phyloP scores from a whole-genome alignment of 805 yeast species.

The Yamadazyma tumulicola region DNA sequence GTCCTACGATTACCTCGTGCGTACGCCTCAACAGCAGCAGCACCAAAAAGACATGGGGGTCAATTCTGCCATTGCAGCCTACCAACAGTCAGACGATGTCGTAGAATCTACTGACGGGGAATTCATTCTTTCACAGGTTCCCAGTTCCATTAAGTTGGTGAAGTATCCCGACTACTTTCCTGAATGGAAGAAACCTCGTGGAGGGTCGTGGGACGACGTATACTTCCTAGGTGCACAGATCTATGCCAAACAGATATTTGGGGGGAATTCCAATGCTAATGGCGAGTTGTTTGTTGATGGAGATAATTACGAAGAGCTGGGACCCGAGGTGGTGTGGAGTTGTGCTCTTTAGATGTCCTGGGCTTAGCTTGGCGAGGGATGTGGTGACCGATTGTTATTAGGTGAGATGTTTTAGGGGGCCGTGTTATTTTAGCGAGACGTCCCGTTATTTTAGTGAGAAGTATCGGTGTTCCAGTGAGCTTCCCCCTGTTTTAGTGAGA shows the following conservation, averaged over 20 bases:
- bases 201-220: conserved; percentile 68
- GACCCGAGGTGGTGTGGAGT: conserved; percentile 82
- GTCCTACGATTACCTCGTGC: conserved; percentile 50
- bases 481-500: too few species aligned
- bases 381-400: too few species aligned
- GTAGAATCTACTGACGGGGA: conserved; percentile 23
- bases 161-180: conserved; percentile 90
- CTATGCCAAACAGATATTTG: conserved; percentile 79
- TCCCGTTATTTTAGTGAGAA: too few species aligned
- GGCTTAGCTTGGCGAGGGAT: too few species aligned
- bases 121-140: conserved; percentile 57
- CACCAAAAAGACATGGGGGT: conserved; percentile 23
- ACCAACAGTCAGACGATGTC: conserved; percentile 40
- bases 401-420: too few species aligned
- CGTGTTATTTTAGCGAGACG: too few species aligned
- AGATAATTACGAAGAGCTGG: conserved; percentile 70
- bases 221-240: conserved; percentile 85
- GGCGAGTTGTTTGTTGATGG: conserved; percentile 64
- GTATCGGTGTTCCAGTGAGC: too few species aligned
- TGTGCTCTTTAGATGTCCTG: conserved; percentile 4
- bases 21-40: conserved; percentile 25
- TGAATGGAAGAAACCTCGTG: conserved; percentile 73
- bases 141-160: conserved; percentile 64
- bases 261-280: conserved; percentile 50
- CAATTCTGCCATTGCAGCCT: conserved; percentile 38